A percentile compares a stretch with the other conserved stretches of the same genome.
Evolutionary conservation across 208 protist genomes (phyloP).

Genomic region (Wallacemonas sp.): DNA sequence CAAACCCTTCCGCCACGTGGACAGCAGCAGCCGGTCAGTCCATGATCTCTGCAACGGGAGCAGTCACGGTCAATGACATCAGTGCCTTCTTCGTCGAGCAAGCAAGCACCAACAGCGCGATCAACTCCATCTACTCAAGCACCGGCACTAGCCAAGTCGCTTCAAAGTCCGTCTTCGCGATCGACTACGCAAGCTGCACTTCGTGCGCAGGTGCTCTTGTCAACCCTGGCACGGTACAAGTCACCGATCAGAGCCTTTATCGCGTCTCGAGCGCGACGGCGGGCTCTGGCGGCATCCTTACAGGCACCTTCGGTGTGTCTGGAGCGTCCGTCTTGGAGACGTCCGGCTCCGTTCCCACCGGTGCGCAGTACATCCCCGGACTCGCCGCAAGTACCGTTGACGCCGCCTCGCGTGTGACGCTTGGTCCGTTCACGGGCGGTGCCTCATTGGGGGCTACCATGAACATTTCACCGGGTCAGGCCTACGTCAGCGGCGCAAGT

Average conservation of each 20-base stretch:
- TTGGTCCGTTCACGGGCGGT: not conserved
- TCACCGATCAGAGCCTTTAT: not conserved
- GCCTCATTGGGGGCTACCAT: not conserved
- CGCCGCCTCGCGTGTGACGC: not conserved
- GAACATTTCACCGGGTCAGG: not conserved
- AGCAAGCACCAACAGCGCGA: not conserved
- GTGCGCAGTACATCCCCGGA: not conserved
- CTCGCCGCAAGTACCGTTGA: not conserved
- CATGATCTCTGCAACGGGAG: not conserved
- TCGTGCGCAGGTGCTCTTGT: not conserved
- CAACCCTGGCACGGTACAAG: not conserved
- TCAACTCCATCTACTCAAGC: not conserved
- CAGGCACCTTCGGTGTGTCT: not conserved
- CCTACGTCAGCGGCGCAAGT: not conserved
- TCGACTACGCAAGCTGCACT: not conserved
- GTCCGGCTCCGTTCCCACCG: not conserved
- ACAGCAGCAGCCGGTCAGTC: not conserved
- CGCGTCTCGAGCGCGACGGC: not conserved
- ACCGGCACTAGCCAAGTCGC: not conserved
- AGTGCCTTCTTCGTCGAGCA: not conserved
- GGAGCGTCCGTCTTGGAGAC: not conserved
- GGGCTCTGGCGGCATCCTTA: not conserved
- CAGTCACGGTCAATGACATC: not conserved
- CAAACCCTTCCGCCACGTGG: not conserved
- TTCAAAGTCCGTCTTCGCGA: not conserved